phyloP scores from a whole-genome alignment of 1,284 basidiomycete genomes.

The Bjerkandera adusta region DNA sequence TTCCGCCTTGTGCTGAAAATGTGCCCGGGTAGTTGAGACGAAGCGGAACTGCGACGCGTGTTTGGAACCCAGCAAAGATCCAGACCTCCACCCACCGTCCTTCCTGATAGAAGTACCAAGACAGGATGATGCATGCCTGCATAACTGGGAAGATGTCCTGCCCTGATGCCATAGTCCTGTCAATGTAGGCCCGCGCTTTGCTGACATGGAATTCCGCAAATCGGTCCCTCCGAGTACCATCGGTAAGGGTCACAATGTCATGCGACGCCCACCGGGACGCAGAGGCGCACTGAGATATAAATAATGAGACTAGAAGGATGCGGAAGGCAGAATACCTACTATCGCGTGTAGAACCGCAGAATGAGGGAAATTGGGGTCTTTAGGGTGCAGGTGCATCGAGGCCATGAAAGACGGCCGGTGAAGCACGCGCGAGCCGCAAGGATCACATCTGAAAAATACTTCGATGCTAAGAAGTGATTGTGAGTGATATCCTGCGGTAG shows the following conservation, averaged over 20 bases:
- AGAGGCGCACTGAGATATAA: constrained; percentile 63
- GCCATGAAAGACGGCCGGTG: constrained; percentile 78
- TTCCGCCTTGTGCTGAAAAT: constrained; percentile 58
- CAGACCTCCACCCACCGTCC: constrained; percentile 88
- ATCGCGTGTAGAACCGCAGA: constrained; percentile 82
- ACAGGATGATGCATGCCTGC: constrained; percentile 80
- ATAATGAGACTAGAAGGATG: constrained; percentile 7
- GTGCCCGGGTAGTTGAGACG: constrained; percentile 81
- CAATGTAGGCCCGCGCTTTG: constrained; percentile 81
- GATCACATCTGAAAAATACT: constrained; percentile 79
- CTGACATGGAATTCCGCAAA: constrained; percentile 84
- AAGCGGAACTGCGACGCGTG: constrained; percentile 79
- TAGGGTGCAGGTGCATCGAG: constrained; percentile 71
- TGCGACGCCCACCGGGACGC: constrained; percentile 79
- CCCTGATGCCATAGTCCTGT: constrained; percentile 81
- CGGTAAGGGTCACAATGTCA: constrained; percentile 59
- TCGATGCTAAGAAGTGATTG: constrained; percentile 53
- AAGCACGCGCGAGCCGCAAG: constrained; percentile 76
- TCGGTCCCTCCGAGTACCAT: constrained; percentile 71
- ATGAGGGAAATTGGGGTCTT: constrained; percentile 78
- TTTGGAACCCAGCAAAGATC: constrained; percentile 84
- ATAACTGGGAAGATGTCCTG: constrained; percentile 81
- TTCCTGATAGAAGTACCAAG: constrained; percentile 87
- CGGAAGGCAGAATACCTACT: constrained; percentile 32
- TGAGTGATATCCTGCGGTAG: constrained; percentile 14